phyloP scores from a whole-genome alignment of 495 filamentous ascomycete species.

The Terfezia boudieri region DNA sequence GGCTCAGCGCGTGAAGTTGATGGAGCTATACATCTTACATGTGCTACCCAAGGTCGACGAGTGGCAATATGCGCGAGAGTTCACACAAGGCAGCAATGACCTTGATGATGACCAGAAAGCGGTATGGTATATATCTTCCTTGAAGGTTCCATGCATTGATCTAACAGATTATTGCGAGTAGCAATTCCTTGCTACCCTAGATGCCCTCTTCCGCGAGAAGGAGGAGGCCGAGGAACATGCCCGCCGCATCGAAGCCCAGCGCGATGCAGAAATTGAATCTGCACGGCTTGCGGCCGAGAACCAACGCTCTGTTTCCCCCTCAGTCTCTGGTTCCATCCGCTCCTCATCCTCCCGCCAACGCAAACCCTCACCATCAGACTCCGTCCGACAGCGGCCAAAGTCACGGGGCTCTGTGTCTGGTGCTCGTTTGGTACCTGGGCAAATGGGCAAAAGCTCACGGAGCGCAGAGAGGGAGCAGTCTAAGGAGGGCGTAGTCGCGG shows the following conservation, averaged over 20 bases:
- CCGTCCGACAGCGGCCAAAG: conserved; percentile 3
- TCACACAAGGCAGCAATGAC: conserved; percentile 60
- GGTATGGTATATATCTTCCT: conserved; percentile 28
- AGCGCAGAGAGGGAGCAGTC: background rate
- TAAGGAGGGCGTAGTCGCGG: conserved; percentile 12
- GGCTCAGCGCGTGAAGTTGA: conserved; percentile 46
- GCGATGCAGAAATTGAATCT: conserved; percentile 10
- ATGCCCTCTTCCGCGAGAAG: conserved; percentile 24
- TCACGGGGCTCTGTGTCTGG: background rate
- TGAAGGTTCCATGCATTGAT: conserved; percentile 32
- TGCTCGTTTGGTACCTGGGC: background rate
- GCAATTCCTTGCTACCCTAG: conserved; percentile 13
- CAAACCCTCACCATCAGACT: conserved; percentile 1
- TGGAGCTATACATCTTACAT: conserved; percentile 85
- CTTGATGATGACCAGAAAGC: conserved; percentile 86
- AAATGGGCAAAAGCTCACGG: background rate
- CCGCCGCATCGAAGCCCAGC: conserved; percentile 18
- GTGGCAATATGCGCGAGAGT: conserved; percentile 84
- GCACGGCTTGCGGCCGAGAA: conserved; percentile 2
- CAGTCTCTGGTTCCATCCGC: conserved; percentile 2
- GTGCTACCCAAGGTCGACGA: conserved; percentile 74
- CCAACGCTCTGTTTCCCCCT: conserved; percentile 3
- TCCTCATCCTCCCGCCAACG: background rate
- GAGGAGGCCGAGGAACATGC: conserved; percentile 29
- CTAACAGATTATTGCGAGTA: background rate